phyloP scores from a whole-genome alignment of 345 rosid species.

The Adansonia digitata region DNA sequence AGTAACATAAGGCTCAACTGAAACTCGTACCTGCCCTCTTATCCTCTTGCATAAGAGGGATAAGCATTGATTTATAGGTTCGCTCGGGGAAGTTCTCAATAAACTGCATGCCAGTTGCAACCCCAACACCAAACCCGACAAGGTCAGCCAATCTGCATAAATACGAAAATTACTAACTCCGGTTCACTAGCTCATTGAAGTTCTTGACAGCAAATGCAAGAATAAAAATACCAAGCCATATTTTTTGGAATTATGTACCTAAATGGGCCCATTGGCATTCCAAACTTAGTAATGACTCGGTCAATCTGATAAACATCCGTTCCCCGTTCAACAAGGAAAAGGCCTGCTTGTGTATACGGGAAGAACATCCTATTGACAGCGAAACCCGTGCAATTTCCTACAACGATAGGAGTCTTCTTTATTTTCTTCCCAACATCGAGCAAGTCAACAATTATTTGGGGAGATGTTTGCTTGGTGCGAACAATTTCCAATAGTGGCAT shows the following conservation, averaged over 20 bases:
- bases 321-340: slow-evolving; percentile 82
- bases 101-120: slow-evolving; percentile 80
- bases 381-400: slow-evolving; percentile 98
- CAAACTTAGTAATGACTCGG: slow-evolving; percentile 70
- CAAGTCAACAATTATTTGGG: slow-evolving; percentile 86
- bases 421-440: slow-evolving; percentile 87
- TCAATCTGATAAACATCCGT: slow-evolving; percentile 75
- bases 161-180: not conserved
- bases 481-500: slow-evolving; percentile 98
- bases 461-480: slow-evolving; percentile 77
- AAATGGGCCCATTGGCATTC: slow-evolving; percentile 99
- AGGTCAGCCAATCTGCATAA: slow-evolving; percentile 72
- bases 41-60: slow-evolving; percentile 86
- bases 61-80: slow-evolving; percentile 78
- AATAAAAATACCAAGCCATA: not conserved
- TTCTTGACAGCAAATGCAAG: not conserved
- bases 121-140: slow-evolving; percentile 89
- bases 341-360: slow-evolving; percentile 84
- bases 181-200: not conserved
- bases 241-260: slow-evolving; percentile 34
- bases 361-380: slow-evolving; percentile 99
- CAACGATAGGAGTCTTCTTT: slow-evolving; percentile 88
- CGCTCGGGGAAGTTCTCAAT: slow-evolving; percentile 75
- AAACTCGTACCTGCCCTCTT: slow-evolving; percentile 67
- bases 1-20: not conserved